Evolutionary conservation across 306 rosid species (phyloP), one percentile per base, ranked within the genome.

Genomic region (Begonia fuchsioides): DNA sequence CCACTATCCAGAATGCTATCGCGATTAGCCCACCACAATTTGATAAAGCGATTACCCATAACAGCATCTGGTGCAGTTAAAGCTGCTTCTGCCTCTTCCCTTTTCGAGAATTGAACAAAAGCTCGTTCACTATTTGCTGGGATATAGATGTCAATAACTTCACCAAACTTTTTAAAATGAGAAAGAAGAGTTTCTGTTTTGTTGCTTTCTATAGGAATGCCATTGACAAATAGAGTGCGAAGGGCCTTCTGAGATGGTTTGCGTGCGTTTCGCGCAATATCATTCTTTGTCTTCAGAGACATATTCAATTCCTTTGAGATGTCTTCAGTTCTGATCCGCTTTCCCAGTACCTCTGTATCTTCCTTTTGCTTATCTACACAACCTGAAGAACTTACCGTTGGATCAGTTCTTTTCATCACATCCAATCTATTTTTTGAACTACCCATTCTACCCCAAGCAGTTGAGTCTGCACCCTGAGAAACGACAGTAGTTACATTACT

Each of bases 51-150:
- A 65, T 92, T 92, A 58, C 96, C 98, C 98, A 92, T 79, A 45
- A 92, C 93, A 32, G 98, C 98, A 68, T 92, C 96, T 13, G 98
- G 96, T 47, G 98, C 77, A 73, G 54, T 79, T 43, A 85, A 60
- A 73, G 96, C 98, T 46, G 95, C 96, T 70, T 92, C 98, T 52
- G 98, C 98, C 74, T 82, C 98, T 82, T 92, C 96, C 74, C 86
- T 82, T 73, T 76, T 92, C 9, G 94, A 82, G 62, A 79, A 92
- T 80, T 92, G 98, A 63, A 92, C 83, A 68, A 92, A 92, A 63
- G 98, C 98, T 41, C 96, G 79, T 50, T 75, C 93, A 43, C 86
- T 77, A 63, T 86, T 92, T 19, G 26, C 47, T 38, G 98, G 98
- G 66, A 92, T 92, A 72, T 79, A 69, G 57, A 92, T 77, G 69